phyloP scores from a whole-genome alignment of 2,329 filamentous ascomycete genomes.

The Cladosporium sp. region DNA sequence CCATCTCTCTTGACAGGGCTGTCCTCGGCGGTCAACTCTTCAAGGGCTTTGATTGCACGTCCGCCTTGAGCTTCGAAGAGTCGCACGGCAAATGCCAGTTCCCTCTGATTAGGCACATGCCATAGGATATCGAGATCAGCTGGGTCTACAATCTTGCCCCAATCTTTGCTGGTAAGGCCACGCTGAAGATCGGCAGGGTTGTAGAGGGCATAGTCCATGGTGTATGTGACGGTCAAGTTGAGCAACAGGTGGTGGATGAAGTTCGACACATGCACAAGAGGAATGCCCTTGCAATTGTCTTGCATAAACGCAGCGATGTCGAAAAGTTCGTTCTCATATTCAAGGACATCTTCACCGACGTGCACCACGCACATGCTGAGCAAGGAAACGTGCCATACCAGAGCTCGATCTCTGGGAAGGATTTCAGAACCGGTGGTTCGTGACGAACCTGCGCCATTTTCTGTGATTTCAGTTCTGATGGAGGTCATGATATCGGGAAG shows the following conservation, averaged over 20 bases:
- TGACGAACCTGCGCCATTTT: conserved; percentile 93
- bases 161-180: conserved; percentile 76
- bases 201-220: conserved; percentile 84
- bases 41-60: conserved; percentile 72
- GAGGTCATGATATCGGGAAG: conserved; percentile 87
- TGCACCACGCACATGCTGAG: conserved; percentile 98
- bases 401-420: conserved; percentile 82
- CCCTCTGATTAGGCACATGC: conserved; percentile 79
- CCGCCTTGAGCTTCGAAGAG: conserved; percentile 83
- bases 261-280: conserved; percentile 95
- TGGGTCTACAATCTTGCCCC: conserved; percentile 78
- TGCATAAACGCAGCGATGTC: conserved; percentile 96
- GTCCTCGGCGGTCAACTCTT: conserved; percentile 76
- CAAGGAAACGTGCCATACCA: conserved; percentile 97
- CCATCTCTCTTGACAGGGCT: conserved; percentile 86
- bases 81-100: conserved; percentile 86
- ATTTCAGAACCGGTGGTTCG: conserved; percentile 92
- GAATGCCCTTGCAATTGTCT: conserved; percentile 87
- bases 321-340: conserved; percentile 85
- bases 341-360: conserved; percentile 84
- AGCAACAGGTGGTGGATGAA: conserved; percentile 95
- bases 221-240: conserved; percentile 92
- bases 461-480: conserved; percentile 94
- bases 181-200: conserved; percentile 72
- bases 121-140: conserved; percentile 81